phyloP scores from a whole-genome alignment of 192 early-diverging fungal genomes.

The Coemansia sp. region DNA sequence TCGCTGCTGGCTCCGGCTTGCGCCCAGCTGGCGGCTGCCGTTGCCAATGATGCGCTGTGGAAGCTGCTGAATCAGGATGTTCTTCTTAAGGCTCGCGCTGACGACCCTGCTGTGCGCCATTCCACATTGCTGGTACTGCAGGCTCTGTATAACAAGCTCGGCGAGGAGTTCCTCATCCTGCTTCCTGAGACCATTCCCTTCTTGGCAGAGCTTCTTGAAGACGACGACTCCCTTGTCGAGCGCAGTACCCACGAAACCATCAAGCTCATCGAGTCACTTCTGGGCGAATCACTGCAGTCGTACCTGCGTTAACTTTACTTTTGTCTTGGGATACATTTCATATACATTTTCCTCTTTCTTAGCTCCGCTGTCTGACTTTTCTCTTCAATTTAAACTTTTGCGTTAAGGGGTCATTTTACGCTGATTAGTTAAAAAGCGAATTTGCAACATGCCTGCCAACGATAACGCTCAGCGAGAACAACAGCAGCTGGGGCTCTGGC shows the following conservation, averaged over 20 bases:
- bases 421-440: not conserved
- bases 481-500: conserved; percentile 26
- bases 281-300: conserved; percentile 87
- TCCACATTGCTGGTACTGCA: conserved; percentile 69
- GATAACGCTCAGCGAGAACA: conserved; percentile 1
- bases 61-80: conserved; percentile 83
- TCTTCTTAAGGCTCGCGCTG: conserved; percentile 74
- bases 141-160: conserved; percentile 80
- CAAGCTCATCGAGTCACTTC: conserved; percentile 80
- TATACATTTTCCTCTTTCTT: not conserved
- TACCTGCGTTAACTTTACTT: conserved; percentile 66
- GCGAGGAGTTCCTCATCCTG: conserved; percentile 90
- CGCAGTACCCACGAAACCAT: conserved; percentile 75
- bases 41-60: conserved; percentile 78
- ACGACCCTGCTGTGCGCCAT: conserved; percentile 67
- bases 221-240: conserved; percentile 84
- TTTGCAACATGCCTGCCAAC: conserved; percentile 9
- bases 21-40: conserved; percentile 76
- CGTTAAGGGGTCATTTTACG: not conserved
- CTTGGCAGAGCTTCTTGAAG: conserved; percentile 93
- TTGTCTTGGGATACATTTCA: not conserved
- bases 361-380: not conserved
- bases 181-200: conserved; percentile 94
- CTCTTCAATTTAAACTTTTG: not conserved
- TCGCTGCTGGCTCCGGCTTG: conserved; percentile 71